Base-by-base conservation (phyloP, 768 basidiomycete species). In the Mycena chlorophos region DNA sequence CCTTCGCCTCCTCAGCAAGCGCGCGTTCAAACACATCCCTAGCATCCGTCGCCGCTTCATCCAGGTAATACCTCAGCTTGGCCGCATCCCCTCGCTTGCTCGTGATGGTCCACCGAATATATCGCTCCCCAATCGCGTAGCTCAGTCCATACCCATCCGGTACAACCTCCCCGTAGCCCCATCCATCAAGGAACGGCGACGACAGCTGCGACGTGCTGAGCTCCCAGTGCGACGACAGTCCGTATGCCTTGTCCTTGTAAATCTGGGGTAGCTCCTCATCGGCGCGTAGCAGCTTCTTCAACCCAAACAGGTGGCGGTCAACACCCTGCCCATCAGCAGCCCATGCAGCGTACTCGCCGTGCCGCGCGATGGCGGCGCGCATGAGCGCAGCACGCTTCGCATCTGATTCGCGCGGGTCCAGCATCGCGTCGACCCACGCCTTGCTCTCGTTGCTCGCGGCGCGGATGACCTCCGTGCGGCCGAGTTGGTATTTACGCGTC, bases 81-180 rank as follows among this genome's bases (percentile, higher is more conserved):
- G 69, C 81, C 46, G 80, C 81, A 29, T 76, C 68, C 48, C 75
- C 70, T 72, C 84, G 87, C 62, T 79, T 58, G 51, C 87, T 88
- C 61, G 94, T 96, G 62, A 97, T 87, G 49, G 90, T 93, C 92
- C 94, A 98, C 46, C 91, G 85, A 53, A 98, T 82, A 61, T 87
- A 87, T 49, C 86, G 72, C 55, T 91, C 85, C 28, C 87, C 90
- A 65, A 99, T 95, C 3, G 91, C 79, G 72, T 99, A 98, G 28
- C 91, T 84, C 27, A 98, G 72, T 19, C 96, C 96, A 65, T 91
- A 96, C 3, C 95, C 96, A 60, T 96, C 92, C 1, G 85, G 80
- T 0, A 97, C 94, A 26, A 98, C 95, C 81, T 96, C 92, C 6
- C 94, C 94, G 67, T 98, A 98, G 14, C 96, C 97, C 96, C 96